Evolutionary conservation across 805 yeast genomes (phyloP).

Genomic region (Candida hispaniensis): DNA sequence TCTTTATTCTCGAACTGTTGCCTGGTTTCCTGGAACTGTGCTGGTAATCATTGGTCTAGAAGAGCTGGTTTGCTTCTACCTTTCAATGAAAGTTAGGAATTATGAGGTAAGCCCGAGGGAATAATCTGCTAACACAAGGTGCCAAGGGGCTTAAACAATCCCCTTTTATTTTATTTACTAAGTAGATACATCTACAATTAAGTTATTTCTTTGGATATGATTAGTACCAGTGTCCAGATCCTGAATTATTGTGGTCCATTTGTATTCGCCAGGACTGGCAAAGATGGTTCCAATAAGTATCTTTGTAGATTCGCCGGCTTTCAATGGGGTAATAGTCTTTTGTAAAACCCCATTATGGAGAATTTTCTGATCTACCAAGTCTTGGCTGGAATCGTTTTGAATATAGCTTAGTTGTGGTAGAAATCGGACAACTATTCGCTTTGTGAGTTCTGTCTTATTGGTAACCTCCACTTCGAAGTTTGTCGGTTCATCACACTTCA

Average conservation of each 20-base stretch:
- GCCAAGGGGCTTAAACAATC: no score
- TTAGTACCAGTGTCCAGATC: conserved; percentile 26
- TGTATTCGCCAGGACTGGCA: conserved; percentile 69
- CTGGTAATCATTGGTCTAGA: conserved; percentile 5
- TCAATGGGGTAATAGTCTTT: conserved; percentile 36
- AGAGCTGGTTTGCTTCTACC: conserved; percentile 8
- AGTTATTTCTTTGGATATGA: conserved; percentile 20
- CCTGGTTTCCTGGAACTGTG: conserved; percentile 8
- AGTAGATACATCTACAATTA: conserved; percentile 20
- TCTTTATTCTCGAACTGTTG: conserved; percentile 7
- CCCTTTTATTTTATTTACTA: no score
- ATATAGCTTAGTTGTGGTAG: conserved; percentile 32
- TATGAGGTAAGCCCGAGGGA: no score
- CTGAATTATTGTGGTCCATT: conserved; percentile 62
- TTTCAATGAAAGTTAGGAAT: conserved; percentile 1
- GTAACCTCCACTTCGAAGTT: conserved; percentile 6
- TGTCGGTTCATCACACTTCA: conserved; percentile 15
- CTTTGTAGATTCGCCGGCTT: conserved; percentile 34
- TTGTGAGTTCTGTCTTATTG: no score
- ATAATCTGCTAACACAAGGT: no score
- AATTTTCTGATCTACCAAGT: conserved; percentile 43
- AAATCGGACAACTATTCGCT: conserved; percentile 43
- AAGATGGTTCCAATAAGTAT: conserved; percentile 50
- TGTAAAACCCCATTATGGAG: conserved; percentile 68
- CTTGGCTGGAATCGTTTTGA: conserved; percentile 13